phyloP scores from a whole-genome alignment of 2,329 filamentous ascomycete species.

The Aspergillus sp. region DNA sequence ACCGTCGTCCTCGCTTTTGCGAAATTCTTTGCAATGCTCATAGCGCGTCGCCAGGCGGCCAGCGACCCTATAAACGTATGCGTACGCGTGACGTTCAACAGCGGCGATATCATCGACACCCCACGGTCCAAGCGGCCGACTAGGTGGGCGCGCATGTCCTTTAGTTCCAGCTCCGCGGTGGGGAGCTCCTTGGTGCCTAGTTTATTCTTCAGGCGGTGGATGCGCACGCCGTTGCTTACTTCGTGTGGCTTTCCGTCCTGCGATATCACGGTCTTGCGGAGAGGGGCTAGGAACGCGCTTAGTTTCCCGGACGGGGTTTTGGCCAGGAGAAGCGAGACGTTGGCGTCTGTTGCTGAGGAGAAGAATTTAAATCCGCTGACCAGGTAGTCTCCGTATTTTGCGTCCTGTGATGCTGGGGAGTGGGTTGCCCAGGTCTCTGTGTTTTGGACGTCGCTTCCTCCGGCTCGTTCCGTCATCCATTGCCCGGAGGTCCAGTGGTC shows the following conservation, averaged over 20 bases:
- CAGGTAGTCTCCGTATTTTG: slow-evolving; percentile 30
- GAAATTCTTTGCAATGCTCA: slow-evolving; percentile 44
- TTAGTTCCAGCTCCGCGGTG: slow-evolving; percentile 69
- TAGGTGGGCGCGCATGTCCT: slow-evolving; percentile 63
- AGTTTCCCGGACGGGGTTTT: slow-evolving; percentile 55
- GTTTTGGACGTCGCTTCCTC: slow-evolving; percentile 67
- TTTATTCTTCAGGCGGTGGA: slow-evolving; percentile 71
- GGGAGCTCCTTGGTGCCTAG: slow-evolving; percentile 68
- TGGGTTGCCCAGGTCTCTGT: slow-evolving; percentile 63
- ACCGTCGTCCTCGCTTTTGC: slow-evolving; percentile 39
- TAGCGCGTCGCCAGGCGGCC: slow-evolving; percentile 38
- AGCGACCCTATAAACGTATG: slow-evolving; percentile 43
- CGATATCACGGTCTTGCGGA: slow-evolving; percentile 30
- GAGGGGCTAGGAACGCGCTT: slow-evolving; percentile 65
- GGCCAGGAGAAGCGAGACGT: slow-evolving; percentile 65
- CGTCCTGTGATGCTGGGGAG: slow-evolving; percentile 16
- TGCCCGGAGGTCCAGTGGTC: slow-evolving; percentile 68
- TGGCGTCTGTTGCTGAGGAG: slow-evolving; percentile 64
- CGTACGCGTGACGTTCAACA: slow-evolving; percentile 64
- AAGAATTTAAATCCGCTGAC: slow-evolving; percentile 73
- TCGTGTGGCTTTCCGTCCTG: slow-evolving; percentile 26
- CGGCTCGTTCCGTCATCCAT: slow-evolving; percentile 74
- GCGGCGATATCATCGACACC: slow-evolving; percentile 64
- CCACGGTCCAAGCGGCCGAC: slow-evolving; percentile 67
- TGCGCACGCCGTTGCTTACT: slow-evolving; percentile 62